Conservation (phyloP, 2,329 filamentous ascomycete species). For the Ampelomyces quisqualis region DNA sequence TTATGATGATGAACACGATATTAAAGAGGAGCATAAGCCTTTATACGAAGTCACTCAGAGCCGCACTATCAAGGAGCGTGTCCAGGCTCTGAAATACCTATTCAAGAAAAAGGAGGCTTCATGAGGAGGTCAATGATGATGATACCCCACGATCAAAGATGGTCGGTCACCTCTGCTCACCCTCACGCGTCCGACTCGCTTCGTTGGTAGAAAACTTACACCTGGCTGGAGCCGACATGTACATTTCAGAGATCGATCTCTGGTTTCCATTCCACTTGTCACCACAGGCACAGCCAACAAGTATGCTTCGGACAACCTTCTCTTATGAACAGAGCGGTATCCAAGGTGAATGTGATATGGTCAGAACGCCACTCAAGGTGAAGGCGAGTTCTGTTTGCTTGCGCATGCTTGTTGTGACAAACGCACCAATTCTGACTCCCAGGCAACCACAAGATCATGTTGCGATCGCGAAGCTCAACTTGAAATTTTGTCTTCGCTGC, state of each 20-base stretch:
- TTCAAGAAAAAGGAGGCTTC: constrained; percentile 23
- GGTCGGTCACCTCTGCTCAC: not conserved
- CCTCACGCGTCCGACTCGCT: not conserved
- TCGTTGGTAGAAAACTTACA: too few relatives aligned
- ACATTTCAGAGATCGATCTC: not conserved
- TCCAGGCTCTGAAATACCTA: constrained; percentile 27
- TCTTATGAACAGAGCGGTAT: not conserved
- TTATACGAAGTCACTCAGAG: constrained; percentile 39
- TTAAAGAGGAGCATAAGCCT: constrained; percentile 44
- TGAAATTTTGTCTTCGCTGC: not conserved
- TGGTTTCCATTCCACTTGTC: not conserved
- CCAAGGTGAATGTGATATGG: not conserved
- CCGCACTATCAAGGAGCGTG: constrained; percentile 37
- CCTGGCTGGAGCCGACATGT: not conserved
- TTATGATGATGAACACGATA: constrained; percentile 46
- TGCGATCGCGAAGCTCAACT: not conserved
- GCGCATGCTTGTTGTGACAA: not conserved
- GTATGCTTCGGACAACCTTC: not conserved
- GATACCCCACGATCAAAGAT: not conserved
- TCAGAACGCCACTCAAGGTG: not conserved
- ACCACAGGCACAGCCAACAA: not conserved
- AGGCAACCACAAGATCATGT: too few relatives aligned
- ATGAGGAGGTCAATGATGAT: too few relatives aligned
- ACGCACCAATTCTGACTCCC: too few relatives aligned
- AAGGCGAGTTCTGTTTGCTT: not conserved